Percentiles rank a stretch among this genome's conserved stretches.
phyloP scores from a whole-genome alignment of 2,329 filamentous ascomycete species.

The Dactylellina cionopaga region DNA sequence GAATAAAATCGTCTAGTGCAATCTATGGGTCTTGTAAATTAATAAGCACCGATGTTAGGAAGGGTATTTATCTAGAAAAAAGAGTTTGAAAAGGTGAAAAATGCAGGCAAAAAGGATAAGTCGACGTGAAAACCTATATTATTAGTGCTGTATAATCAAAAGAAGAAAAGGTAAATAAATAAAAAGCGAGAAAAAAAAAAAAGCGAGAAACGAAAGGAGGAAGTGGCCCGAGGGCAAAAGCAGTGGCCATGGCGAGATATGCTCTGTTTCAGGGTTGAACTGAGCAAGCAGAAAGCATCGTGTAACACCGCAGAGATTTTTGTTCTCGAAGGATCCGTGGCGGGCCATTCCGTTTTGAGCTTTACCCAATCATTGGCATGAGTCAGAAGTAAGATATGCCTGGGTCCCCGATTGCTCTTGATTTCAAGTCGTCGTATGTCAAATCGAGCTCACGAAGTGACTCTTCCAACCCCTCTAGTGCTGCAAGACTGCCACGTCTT shows the following conservation, averaged over 20 bases:
- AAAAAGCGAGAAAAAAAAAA: conserved; percentile 4
- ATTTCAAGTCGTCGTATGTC: background rate
- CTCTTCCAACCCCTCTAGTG: background rate
- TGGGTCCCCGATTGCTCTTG: background rate
- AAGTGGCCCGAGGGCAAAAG: background rate
- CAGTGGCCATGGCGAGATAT: background rate
- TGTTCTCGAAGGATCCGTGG: background rate
- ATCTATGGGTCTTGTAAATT: conserved; percentile 39
- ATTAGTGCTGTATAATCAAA: background rate
- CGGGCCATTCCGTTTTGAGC: too few species aligned
- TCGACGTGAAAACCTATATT: background rate
- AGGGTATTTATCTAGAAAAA: conserved; percentile 49
- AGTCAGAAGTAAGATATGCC: background rate
- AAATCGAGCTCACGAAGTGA: background rate
- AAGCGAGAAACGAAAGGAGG: background rate
- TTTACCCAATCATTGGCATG: background rate
- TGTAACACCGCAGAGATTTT: too few species aligned
- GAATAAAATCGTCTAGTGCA: conserved; percentile 39
- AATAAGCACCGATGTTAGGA: conserved; percentile 26
- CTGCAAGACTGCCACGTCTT: background rate
- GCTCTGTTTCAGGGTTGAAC: conserved; percentile 6
- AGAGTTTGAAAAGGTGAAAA: conserved; percentile 2
- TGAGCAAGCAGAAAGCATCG: background rate
- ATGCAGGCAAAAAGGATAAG: background rate
- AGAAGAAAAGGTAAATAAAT: background rate